Percentiles rank a stretch among this genome's conserved stretches.
Evolutionary conservation across 441 rosid species (phyloP).

Genomic region (Populus hybrid): DNA sequence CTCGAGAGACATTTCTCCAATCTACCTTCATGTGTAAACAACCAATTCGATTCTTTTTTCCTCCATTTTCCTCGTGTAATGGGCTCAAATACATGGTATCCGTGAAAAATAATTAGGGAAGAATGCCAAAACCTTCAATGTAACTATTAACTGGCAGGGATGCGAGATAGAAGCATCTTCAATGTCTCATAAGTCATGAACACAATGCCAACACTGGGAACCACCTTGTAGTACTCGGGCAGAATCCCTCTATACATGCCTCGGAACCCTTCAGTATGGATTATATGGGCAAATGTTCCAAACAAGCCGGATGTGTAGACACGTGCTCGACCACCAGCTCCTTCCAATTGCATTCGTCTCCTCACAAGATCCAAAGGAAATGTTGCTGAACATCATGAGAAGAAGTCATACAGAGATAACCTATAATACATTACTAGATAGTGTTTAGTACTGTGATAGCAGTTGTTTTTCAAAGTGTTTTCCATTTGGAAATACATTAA

Average conservation of each 20-base stretch:
- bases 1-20: not conserved
- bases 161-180: slow-evolving; percentile 47
- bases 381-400: slow-evolving; percentile 50
- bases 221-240: slow-evolving; percentile 93
- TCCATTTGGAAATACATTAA: no score
- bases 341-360: slow-evolving; percentile 93
- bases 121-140: not conserved
- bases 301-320: slow-evolving; percentile 67
- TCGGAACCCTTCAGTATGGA: slow-evolving; percentile 65
- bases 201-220: slow-evolving; percentile 86
- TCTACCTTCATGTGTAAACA: not conserved
- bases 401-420: not conserved
- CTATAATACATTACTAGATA: not conserved
- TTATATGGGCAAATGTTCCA: slow-evolving; percentile 70
- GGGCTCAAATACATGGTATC: not conserved
- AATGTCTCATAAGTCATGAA: slow-evolving; percentile 88
- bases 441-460: fast-evolving
- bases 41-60: not conserved
- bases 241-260: slow-evolving; percentile 93
- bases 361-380: slow-evolving; percentile 95
- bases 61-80: not conserved
- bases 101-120: not conserved
- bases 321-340: slow-evolving; percentile 80
- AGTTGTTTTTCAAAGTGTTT: no score
- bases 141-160: slow-evolving; percentile 23